Evolutionary conservation across 768 basidiomycete species (phyloP).

Genomic region (Amanita fuliginea): DNA sequence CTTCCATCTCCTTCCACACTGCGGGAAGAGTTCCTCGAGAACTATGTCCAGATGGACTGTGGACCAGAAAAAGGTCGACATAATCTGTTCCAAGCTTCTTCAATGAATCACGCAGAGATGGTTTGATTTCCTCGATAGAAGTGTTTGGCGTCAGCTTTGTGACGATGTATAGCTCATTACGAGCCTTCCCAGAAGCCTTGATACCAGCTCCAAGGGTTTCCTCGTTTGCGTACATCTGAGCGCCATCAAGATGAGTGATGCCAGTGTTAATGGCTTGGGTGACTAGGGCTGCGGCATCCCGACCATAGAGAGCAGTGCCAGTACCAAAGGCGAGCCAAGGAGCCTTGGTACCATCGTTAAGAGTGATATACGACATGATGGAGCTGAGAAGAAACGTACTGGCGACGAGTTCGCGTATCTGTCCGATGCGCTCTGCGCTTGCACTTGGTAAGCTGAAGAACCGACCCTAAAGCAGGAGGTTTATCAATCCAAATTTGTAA

Average conservation of each 20-base stretch:
- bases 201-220: slow-evolving; percentile 39
- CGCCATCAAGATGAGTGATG: slow-evolving; percentile 55
- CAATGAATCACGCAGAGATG: slow-evolving; percentile 41
- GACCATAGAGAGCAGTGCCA: slow-evolving; percentile 38
- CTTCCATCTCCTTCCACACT: slow-evolving; percentile 54
- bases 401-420: neutral
- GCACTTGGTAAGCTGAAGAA: neutral
- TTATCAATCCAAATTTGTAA: slow-evolving; percentile 6
- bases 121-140: slow-evolving; percentile 34
- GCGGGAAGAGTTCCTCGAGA: slow-evolving; percentile 33
- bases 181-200: slow-evolving; percentile 35
- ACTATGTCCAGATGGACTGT: slow-evolving; percentile 25
- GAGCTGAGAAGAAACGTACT: neutral
- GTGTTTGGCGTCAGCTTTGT: slow-evolving; percentile 40
- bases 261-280: slow-evolving; percentile 41
- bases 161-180: slow-evolving; percentile 49
- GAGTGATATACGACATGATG: slow-evolving; percentile 17
- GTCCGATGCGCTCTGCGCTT: too few relatives aligned
- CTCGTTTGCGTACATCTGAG: slow-evolving; percentile 50
- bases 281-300: slow-evolving; percentile 31
- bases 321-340: slow-evolving; percentile 58
- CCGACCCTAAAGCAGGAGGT: slow-evolving; percentile 35
- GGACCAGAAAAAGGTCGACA: slow-evolving; percentile 59
- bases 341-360: slow-evolving; percentile 43
- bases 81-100: slow-evolving; percentile 38